phyloP scores from a whole-genome alignment of 2,329 filamentous ascomycete species.

The Phialocephala sp. region DNA sequence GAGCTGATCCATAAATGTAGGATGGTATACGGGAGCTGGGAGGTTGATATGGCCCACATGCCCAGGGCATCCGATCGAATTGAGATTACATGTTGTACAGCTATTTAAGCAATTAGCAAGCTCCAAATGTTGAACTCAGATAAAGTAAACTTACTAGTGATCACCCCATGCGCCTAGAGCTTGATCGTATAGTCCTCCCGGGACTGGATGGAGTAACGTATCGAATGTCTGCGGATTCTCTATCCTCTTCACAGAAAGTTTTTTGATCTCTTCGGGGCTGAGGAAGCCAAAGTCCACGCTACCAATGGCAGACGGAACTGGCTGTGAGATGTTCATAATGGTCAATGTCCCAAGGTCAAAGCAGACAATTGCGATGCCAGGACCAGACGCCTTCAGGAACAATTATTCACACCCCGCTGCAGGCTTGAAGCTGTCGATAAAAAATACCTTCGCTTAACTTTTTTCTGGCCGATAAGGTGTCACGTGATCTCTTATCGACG shows the following conservation, averaged over 20 bases:
- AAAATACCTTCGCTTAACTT: not conserved
- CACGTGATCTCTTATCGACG: constrained; percentile 2
- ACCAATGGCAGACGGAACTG: constrained; percentile 81
- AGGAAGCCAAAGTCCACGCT: constrained; percentile 91
- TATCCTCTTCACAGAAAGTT: constrained; percentile 91
- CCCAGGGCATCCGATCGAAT: constrained; percentile 81
- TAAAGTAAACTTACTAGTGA: constrained; percentile 65
- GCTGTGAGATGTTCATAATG: constrained; percentile 76
- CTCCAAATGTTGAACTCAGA: not conserved
- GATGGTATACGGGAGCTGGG: constrained; percentile 91
- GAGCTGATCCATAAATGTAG: constrained; percentile 94
- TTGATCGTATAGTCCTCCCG: constrained; percentile 90
- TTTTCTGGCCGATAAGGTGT: not conserved
- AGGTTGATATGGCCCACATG: constrained; percentile 96
- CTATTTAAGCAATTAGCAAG: constrained; percentile 51
- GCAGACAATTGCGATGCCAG: constrained; percentile 32
- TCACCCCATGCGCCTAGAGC: constrained; percentile 91
- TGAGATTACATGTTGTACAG: constrained; percentile 91
- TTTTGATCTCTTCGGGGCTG: constrained; percentile 79
- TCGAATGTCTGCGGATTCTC: constrained; percentile 96
- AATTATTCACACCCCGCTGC: constrained; percentile 14
- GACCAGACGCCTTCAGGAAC: constrained; percentile 13
- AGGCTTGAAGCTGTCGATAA: constrained; percentile 5
- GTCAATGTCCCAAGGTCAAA: constrained; percentile 17
- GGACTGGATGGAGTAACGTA: constrained; percentile 84